Evolutionary conservation across 192 early-diverging fungal species (phyloP).

Genomic region (Umbelopsis vinacea): DNA sequence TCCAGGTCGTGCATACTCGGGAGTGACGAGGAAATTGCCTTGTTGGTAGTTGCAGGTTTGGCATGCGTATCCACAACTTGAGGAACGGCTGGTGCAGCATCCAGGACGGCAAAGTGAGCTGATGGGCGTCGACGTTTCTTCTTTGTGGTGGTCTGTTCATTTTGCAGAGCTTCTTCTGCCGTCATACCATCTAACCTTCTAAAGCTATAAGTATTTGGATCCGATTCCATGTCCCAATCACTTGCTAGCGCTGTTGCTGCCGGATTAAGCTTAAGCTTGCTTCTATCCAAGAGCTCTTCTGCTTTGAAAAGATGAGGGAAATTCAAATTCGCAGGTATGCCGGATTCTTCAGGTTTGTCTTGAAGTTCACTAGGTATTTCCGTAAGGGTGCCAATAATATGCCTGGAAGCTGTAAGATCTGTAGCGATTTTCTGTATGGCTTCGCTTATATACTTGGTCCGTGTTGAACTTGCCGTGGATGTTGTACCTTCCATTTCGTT

Average conservation of each 20-base stretch:
- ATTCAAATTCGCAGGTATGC: background rate
- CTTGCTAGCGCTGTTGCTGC: background rate
- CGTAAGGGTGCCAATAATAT: background rate
- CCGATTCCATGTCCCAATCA: slow-evolving; percentile 12
- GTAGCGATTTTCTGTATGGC: background rate
- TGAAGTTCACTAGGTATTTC: background rate
- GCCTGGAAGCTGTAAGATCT: background rate
- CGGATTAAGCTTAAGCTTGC: background rate
- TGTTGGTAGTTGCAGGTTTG: background rate
- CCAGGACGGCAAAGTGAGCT: background rate
- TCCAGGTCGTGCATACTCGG: slow-evolving; percentile 1
- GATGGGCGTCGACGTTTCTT: background rate
- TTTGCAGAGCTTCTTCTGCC: background rate
- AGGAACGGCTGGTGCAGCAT: slow-evolving; percentile 1
- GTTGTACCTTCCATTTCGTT: background rate
- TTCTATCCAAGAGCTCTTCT: background rate
- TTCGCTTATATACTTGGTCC: background rate
- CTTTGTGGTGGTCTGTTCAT: background rate
- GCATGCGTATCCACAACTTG: background rate
- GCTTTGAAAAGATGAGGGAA: background rate
- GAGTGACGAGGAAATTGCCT: background rate
- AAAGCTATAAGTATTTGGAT: background rate
- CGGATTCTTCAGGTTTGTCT: background rate
- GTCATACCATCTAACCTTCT: slow-evolving; percentile 7
- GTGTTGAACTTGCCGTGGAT: background rate